A percentile compares a stretch with the other conserved stretches of the same genome.
phyloP scores from a whole-genome alignment of 148 eudicot genomes.

The Salicornia ramosissima region DNA sequence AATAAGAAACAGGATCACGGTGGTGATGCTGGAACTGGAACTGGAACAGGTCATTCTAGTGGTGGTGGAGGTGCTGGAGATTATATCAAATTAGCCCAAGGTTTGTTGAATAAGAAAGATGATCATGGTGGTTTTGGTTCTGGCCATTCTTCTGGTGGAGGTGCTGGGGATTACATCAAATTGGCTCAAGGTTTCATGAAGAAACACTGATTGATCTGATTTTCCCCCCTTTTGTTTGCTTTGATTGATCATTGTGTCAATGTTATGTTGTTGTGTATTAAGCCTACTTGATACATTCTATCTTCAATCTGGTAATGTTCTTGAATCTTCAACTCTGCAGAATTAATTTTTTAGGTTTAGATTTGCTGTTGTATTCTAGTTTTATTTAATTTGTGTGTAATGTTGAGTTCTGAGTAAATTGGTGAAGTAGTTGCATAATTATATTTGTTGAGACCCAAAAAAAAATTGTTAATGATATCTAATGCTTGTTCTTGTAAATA shows the following conservation, averaged over 20 bases:
- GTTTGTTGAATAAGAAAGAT: conserved; percentile 29
- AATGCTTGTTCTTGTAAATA: too few species aligned
- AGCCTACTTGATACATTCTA: too few species aligned
- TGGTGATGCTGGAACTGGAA: not conserved
- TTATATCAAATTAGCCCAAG: conserved; percentile 41
- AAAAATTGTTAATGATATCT: too few species aligned
- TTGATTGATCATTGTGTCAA: not conserved
- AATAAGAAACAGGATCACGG: conserved; percentile 16
- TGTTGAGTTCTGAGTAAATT: too few species aligned
- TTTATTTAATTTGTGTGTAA: not conserved
- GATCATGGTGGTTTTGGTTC: conserved; percentile 10
- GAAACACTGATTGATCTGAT: conserved; percentile 22
- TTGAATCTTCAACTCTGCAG: too few species aligned
- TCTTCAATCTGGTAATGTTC: too few species aligned
- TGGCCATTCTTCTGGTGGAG: conserved; percentile 15
- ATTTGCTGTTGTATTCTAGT: too few species aligned
- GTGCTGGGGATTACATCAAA: conserved; percentile 29
- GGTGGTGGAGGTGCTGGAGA: conserved; percentile 25
- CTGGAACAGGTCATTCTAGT: conserved; percentile 13
- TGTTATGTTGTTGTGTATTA: not conserved
- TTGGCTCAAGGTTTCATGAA: conserved; percentile 37
- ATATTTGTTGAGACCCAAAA: too few species aligned
- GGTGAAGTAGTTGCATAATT: too few species aligned
- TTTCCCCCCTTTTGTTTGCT: not conserved
- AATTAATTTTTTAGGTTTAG: too few species aligned